A percentile compares a stretch with the other conserved stretches of the same genome.
phyloP scores from a whole-genome alignment of 768 basidiomycete genomes.

The Psilocybe sp. region DNA sequence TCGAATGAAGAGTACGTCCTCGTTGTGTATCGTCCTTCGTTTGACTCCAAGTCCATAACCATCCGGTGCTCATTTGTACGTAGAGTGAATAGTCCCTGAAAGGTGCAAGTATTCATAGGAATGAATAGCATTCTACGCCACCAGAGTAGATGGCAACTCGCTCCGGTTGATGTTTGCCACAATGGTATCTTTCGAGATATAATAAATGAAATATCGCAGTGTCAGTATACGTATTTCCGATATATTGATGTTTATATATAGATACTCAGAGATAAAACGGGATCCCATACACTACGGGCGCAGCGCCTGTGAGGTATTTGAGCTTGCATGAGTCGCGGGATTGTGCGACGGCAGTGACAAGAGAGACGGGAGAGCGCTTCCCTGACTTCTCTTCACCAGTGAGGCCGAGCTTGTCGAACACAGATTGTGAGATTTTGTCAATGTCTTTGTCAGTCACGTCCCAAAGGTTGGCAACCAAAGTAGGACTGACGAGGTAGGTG shows the following conservation, averaged over 20 bases:
- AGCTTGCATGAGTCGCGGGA: slow-evolving; percentile 84
- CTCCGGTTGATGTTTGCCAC: too few species aligned
- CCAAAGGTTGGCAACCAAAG: slow-evolving; percentile 94
- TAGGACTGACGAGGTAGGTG: slow-evolving; percentile 54
- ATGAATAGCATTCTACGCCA: too few species aligned
- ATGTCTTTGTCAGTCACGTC: slow-evolving; percentile 98
- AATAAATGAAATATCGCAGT: too few species aligned
- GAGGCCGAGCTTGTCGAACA: slow-evolving; percentile 72
- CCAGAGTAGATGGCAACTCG: too few species aligned
- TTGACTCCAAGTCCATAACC: too few species aligned
- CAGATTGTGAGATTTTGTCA: slow-evolving; percentile 84
- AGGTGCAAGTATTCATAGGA: too few species aligned
- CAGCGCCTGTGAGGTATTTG: slow-evolving; percentile 91
- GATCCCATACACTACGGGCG: slow-evolving; percentile 93
- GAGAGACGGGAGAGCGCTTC: slow-evolving; percentile 31
- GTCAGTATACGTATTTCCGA: too few species aligned
- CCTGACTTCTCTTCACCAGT: slow-evolving; percentile 23
- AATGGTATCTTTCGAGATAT: too few species aligned
- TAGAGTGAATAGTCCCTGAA: too few species aligned
- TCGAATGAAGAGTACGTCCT: too few species aligned
- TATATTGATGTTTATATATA: neutral
- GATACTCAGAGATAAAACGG: slow-evolving; percentile 70
- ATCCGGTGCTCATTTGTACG: too few species aligned
- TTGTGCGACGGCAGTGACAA: slow-evolving; percentile 76
- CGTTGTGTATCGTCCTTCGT: too few species aligned